phyloP scores from a whole-genome alignment of 306 rosid genomes.

The Argentina anserina region DNA sequence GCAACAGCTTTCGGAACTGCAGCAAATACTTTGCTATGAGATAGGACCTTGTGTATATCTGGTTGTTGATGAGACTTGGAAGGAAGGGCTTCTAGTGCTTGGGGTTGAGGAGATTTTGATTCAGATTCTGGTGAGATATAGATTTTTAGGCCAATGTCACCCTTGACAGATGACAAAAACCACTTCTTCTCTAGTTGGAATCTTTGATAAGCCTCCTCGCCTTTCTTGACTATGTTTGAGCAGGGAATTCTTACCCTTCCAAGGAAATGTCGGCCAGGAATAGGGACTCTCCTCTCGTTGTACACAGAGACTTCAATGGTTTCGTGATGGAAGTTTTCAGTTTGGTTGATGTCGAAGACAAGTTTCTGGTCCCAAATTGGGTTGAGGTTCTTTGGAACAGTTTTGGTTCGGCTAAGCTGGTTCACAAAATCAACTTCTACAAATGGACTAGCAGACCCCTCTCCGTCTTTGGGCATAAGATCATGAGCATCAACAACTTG shows the following conservation, averaged over 20 bases:
- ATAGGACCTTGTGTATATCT: slow-evolving; percentile 18
- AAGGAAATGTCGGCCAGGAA: slow-evolving; percentile 42
- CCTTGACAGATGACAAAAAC: slow-evolving; percentile 60
- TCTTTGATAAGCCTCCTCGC: slow-evolving; percentile 59
- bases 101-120: neutral
- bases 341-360: slow-evolving; percentile 38
- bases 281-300: slow-evolving; percentile 42
- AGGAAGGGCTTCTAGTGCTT: slow-evolving; percentile 19
- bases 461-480: slow-evolving; percentile 66
- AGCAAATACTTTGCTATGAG: slow-evolving; percentile 12
- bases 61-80: slow-evolving; percentile 23
- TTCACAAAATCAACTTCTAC: slow-evolving; percentile 62
- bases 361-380: slow-evolving; percentile 60
- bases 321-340: slow-evolving; percentile 40
- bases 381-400: slow-evolving; percentile 58
- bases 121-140: slow-evolving; percentile 36
- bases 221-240: slow-evolving; percentile 55
- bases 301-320: slow-evolving; percentile 43
- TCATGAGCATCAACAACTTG: slow-evolving; percentile 63
- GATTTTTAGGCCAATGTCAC: slow-evolving; percentile 70
- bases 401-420: slow-evolving; percentile 50
- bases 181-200: slow-evolving; percentile 53
- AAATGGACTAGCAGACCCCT: slow-evolving; percentile 60
- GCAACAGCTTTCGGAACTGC: slow-evolving; percentile 22
- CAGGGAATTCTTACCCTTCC: slow-evolving; percentile 66